These are phyloP conservation scores for Powellomyces hirtus DNA, from an alignment of 192 early-diverging fungal species.

Conservation along the genomic window DNA sequence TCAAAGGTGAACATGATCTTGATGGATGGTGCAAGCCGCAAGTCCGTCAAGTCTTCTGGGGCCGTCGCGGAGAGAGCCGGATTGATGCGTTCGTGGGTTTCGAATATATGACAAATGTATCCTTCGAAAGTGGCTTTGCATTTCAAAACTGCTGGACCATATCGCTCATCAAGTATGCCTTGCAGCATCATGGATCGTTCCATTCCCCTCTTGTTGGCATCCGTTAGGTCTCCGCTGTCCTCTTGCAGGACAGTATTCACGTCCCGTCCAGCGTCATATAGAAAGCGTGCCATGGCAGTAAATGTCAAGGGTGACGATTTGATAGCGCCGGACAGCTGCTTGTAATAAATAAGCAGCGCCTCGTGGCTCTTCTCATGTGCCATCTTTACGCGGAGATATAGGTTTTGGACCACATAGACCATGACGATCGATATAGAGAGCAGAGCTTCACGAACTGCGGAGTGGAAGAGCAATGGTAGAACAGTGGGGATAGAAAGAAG, in stretches of 20 bases:
- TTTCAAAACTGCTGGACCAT: not conserved
- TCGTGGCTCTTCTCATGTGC: not conserved
- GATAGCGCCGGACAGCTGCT: not conserved
- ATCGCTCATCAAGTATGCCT: conserved; percentile 1
- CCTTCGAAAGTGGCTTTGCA: conserved; percentile 1
- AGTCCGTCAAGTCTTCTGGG: conserved; percentile 7
- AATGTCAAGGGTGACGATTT: not conserved
- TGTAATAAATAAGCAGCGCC: not conserved
- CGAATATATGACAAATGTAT: conserved; percentile 3
- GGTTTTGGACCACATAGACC: conserved; percentile 2
- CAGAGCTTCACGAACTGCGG: not conserved
- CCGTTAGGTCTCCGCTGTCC: not conserved
- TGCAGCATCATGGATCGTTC: not conserved
- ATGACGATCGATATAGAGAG: not conserved
- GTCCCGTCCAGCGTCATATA: not conserved
- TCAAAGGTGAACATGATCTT: conserved; percentile 3
- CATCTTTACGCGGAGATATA: conserved; percentile 4
- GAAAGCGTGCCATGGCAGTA: conserved; percentile 1
- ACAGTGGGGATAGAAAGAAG: not conserved
- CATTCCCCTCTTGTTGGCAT: not conserved
- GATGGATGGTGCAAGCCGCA: conserved; percentile 11
- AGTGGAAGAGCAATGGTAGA: conserved; percentile 12
- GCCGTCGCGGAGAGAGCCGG: not conserved
- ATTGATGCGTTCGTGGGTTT: not conserved
- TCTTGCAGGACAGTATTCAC: not conserved